Percentiles rank a stretch among this genome's conserved stretches.
phyloP scores from a whole-genome alignment of 495 filamentous ascomycete genomes.

The Hypoxylon trugodes region DNA sequence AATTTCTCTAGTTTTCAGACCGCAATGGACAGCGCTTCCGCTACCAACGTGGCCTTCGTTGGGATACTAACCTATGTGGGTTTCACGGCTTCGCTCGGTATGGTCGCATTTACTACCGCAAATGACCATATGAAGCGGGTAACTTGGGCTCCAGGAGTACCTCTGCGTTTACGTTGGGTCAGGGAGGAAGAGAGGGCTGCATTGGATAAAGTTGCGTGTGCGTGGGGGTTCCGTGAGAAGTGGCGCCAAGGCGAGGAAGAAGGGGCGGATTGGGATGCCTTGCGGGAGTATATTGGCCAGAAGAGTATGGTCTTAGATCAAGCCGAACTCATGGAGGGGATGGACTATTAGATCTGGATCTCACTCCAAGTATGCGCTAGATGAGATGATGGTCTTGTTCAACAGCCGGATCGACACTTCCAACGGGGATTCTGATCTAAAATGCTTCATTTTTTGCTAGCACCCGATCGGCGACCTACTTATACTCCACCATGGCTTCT shows the following conservation, averaged over 20 bases:
- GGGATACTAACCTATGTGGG: slow-evolving; percentile 84
- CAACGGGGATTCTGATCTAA: neutral
- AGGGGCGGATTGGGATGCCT: slow-evolving; percentile 84
- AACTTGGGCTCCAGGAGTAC: slow-evolving; percentile 82
- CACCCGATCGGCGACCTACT: neutral
- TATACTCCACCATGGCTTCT: slow-evolving; percentile 2
- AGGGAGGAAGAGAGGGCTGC: slow-evolving; percentile 93
- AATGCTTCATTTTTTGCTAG: neutral
- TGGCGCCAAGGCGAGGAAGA: slow-evolving; percentile 87
- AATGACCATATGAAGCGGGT: slow-evolving; percentile 97
- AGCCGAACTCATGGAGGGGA: slow-evolving; percentile 87
- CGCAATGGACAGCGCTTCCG: slow-evolving; percentile 72
- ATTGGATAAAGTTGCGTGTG: slow-evolving; percentile 81
- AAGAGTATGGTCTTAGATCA: slow-evolving; percentile 91
- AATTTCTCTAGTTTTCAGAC: slow-evolving; percentile 68
- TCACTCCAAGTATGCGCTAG: no score
- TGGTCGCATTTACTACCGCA: slow-evolving; percentile 82
- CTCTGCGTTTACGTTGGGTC: slow-evolving; percentile 85
- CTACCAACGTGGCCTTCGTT: slow-evolving; percentile 79
- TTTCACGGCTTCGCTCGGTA: slow-evolving; percentile 78
- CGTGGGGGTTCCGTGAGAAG: slow-evolving; percentile 89
- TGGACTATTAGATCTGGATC: slow-evolving; percentile 64
- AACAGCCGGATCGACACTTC: neutral
- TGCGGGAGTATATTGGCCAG: slow-evolving; percentile 79
- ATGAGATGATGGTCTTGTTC: neutral